Evolutionary conservation across 495 filamentous ascomycete genomes (phyloP), one percentile per base, ranked within the genome.

Genomic region (Astrothelium subdiscretum): DNA sequence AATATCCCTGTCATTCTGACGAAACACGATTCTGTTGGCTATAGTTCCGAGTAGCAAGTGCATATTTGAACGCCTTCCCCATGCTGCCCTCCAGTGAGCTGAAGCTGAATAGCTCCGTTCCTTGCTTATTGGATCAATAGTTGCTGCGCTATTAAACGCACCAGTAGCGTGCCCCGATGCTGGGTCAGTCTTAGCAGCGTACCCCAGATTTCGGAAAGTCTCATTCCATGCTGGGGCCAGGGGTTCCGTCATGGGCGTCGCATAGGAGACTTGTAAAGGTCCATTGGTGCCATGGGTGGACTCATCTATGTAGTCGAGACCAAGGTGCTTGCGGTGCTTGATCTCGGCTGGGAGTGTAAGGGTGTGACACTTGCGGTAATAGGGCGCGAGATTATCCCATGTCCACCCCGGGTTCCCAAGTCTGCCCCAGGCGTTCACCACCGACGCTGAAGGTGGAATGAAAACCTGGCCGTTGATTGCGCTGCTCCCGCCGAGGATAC

Each of bases 321-420:
- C 38, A 48, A 54, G 22, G n/a, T 48, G 40, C 4, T 48, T 40
- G 24, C 31, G 18, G 35, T 38, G 35, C 15, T 38, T 15, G 35
- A 15, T 6, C 35, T 38, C 35, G 15, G 35, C 15, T 38, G 35
- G 35, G 15, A 31, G 29, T n/a, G 57, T 48, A 35, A 64, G 43
- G 32, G n/a, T 42, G 42, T 62, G 31, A 13, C 57, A 26, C 58
- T 69, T 71, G 42, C 57, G n/a, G 22, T 66, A 65, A 51, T 71
- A 71, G 1, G 65, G 67, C 13, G 6, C 8, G 0, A 71, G 24
- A 10, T 5, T 48, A 20, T 62, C 61, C 63, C 61, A 71, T n/a
- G 57, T 60, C 69, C 67, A 69, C 40, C 59, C 66, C 1, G 40
- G 10, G 38, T 68, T 68, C 11, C 67, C 67, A 20, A 69, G 20